Base-by-base conservation (phyloP, 2,329 filamentous ascomycete species). In the Hymenoscyphus linearis region DNA sequence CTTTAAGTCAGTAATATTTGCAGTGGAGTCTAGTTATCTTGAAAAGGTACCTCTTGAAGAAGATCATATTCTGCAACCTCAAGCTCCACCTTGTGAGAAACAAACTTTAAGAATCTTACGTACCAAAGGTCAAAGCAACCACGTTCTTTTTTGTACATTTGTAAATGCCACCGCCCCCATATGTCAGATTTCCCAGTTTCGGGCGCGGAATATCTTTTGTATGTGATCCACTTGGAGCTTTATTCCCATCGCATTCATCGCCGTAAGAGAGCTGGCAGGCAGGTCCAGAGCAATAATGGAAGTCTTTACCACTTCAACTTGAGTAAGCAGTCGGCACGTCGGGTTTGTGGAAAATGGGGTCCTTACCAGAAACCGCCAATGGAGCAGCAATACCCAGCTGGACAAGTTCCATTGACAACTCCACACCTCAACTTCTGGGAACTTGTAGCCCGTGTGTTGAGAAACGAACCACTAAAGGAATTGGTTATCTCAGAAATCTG, bases 161-260 rank as follows among this genome's bases (percentile, higher is more conserved):
- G n/a, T 55, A 37, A 34, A 37, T 55, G 37, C 31, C 31, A 7
- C 9, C 44, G 10, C 44, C 76, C 26, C 84, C 85, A 60, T 86
- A 86, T 0, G 76, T 73, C 4, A 86, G 75, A 6, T 65, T 74
- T 18, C 85, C 85, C 1, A 82, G 60, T 57, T 81, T 77, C 0
- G 81, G 75, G 3, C 85, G 57, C 13, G 63, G 22, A 47, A 85
- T 70, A 1, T 73, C 73, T 3, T 76, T 76, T 0, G 84, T 87
- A 16, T 82, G 79, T 9, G 76, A 74, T 0, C 85, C 84, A 65
- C 78, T 60, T 52, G 82, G 77, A 67, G 75, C 77, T 27, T 72
- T 69, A 66, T 86, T 86, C 60, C 80, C 83, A 63, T 86, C 83
- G 64, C 85, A 87, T 7, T 74, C 79, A 14, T 82, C 77, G 18